phyloP scores from a whole-genome alignment of 345 rosid genomes.

The Tarenaya hassleriana region DNA sequence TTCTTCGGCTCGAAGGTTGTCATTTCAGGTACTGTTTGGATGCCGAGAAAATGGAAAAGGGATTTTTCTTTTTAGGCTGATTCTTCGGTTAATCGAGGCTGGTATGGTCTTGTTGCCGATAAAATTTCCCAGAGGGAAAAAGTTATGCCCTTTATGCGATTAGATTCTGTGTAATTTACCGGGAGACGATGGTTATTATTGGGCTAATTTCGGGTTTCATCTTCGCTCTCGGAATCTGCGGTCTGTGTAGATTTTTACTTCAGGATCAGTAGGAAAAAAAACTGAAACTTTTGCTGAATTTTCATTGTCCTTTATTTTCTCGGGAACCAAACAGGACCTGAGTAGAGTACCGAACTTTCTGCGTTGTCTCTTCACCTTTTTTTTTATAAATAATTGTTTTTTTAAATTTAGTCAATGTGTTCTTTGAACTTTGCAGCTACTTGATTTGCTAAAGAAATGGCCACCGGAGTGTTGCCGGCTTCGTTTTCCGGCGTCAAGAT shows the following conservation, averaged over 20 bases:
- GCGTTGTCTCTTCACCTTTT: too few species aligned
- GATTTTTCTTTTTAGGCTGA: too few species aligned
- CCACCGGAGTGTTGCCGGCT: constrained; percentile 65
- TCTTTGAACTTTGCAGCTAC: constrained; percentile 22
- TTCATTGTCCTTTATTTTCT: not conserved
- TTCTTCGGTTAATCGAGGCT: too few species aligned
- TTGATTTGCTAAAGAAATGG: constrained; percentile 41
- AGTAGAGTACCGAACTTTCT: not conserved
- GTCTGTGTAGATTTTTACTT: not conserved
- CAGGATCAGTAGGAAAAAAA: constrained; percentile 3
- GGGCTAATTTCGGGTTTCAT: constrained; percentile 9
- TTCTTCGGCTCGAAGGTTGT: not conserved
- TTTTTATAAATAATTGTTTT: not conserved
- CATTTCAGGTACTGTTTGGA: constrained; percentile 24
- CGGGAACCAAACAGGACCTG: not conserved
- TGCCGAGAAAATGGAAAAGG: constrained; percentile 4
- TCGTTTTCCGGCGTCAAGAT: constrained; percentile 58
- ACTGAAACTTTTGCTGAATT: not conserved
- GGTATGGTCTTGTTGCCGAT: too few species aligned
- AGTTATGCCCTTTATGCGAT: not conserved
- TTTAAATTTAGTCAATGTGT: constrained; percentile 1
- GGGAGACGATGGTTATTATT: not conserved
- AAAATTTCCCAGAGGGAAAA: not conserved
- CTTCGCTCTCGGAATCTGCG: not conserved
- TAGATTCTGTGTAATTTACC: constrained; percentile 1